These are phyloP conservation scores for Magnolia changhungtana DNA, from an alignment of 164 flowering plant species.

Conservation along the genomic window DNA sequence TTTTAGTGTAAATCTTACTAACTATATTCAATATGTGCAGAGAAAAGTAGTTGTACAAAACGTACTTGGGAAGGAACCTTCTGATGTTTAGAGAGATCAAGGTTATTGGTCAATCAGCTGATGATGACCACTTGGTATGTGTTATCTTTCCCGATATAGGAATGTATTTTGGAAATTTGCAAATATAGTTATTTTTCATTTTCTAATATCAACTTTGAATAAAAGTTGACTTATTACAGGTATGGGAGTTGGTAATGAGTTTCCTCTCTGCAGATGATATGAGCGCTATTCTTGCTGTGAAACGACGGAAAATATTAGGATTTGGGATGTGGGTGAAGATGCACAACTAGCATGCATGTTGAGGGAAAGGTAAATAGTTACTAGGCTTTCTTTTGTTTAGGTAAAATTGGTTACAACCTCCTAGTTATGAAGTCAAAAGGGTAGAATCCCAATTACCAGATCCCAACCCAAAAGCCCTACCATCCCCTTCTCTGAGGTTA, in stretches of 20 bases:
- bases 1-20: neutral
- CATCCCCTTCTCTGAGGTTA: too few species aligned
- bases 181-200: too few species aligned
- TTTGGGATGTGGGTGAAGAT: conserved; percentile 89
- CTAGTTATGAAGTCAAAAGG: neutral
- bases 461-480: too few species aligned
- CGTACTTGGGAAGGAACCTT: conserved; percentile 81
- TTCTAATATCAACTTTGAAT: neutral
- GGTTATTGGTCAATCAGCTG: conserved; percentile 58
- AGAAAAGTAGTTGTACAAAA: conserved; percentile 60
- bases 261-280: conserved; percentile 91
- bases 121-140: conserved; percentile 43
- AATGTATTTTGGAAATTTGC: neutral
- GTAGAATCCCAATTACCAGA: too few species aligned
- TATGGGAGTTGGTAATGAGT: conserved; percentile 88
- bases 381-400: neutral
- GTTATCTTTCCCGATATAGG: neutral
- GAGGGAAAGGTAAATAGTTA: conserved; percentile 79
- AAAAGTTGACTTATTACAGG: conserved; percentile 39
- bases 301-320: conserved; percentile 79
- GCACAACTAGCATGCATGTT: conserved; percentile 90
- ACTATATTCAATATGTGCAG: conserved; percentile 35
- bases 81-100: conserved; percentile 88
- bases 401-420: neutral
- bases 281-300: conserved; percentile 81